Evolutionary conservation across 1,284 basidiomycete genomes (phyloP).

Genomic region (Blastosporella zonata): DNA sequence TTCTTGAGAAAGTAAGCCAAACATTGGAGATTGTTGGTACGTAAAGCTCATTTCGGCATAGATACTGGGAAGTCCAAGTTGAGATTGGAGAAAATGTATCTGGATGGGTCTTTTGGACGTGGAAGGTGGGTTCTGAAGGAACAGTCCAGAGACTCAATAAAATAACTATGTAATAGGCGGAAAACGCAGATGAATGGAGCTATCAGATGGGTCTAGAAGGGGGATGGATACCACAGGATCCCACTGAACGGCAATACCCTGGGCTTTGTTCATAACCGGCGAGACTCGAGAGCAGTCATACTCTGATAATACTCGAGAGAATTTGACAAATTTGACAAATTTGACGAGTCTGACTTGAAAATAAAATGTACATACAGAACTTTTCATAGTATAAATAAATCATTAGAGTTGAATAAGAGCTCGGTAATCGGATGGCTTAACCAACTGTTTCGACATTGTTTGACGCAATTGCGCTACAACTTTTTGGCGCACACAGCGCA

Average conservation of each 20-base stretch:
- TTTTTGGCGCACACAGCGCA: too few species aligned
- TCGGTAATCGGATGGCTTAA: too few species aligned
- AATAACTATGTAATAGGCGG: constrained; percentile 37
- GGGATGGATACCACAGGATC: constrained; percentile 71
- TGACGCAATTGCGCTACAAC: too few species aligned
- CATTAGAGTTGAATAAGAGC: too few species aligned
- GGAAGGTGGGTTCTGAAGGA: constrained; percentile 48
- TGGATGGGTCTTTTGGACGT: constrained; percentile 86
- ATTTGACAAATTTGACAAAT: too few species aligned
- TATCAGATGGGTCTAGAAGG: constrained; percentile 67
- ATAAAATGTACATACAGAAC: too few species aligned
- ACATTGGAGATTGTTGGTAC: neutral
- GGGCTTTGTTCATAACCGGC: constrained; percentile 43
- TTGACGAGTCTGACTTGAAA: too few species aligned
- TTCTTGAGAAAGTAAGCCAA: constrained; percentile 54
- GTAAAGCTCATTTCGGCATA: constrained; percentile 21
- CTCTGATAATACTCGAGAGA: neutral
- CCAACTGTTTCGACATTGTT: too few species aligned
- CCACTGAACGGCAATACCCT: constrained; percentile 58
- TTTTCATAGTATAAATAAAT: too few species aligned
- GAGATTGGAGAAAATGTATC: constrained; percentile 60
- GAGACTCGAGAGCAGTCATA: neutral
- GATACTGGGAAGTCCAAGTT: constrained; percentile 80
- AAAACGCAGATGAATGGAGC: constrained; percentile 74
- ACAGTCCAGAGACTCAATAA: neutral